Evolutionary conservation across 164 flowering plant species (phyloP).

Genomic region (Vitis amurensis): DNA sequence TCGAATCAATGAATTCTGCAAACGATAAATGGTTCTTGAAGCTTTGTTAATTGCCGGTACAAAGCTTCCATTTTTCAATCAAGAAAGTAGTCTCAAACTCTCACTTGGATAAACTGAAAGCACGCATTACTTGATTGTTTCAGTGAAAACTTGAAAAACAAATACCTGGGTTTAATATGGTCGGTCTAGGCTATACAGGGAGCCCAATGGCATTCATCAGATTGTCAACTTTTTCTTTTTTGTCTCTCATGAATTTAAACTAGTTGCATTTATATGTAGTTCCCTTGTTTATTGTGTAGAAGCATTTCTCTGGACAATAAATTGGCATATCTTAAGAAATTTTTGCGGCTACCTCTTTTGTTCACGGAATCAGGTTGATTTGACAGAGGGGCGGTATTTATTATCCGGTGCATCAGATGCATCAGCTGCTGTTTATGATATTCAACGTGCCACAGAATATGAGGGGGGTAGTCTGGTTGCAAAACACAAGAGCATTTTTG

Average conservation of each 20-base stretch:
- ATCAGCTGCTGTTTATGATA: slow-evolving; percentile 80
- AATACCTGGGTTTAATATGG: too few species aligned
- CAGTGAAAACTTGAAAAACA: too few species aligned
- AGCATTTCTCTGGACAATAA: background rate
- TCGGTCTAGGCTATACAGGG: too few species aligned
- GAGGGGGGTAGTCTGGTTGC: slow-evolving; percentile 66
- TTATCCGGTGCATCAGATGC: slow-evolving; percentile 90
- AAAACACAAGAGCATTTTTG: slow-evolving; percentile 58
- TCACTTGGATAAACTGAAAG: too few species aligned
- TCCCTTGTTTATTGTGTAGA: background rate
- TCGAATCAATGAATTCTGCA: too few species aligned
- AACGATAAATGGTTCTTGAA: too few species aligned
- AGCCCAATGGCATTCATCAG: too few species aligned
- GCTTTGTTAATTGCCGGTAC: too few species aligned
- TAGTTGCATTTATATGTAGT: background rate
- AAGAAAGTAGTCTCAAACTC: too few species aligned
- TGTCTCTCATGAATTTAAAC: background rate
- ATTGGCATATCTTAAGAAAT: background rate
- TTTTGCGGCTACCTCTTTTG: slow-evolving; percentile 20
- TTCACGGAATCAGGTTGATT: slow-evolving; percentile 77
- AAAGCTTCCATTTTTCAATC: too few species aligned
- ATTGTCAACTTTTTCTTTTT: too few species aligned
- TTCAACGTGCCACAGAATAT: slow-evolving; percentile 59
- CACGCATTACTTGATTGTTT: too few species aligned
- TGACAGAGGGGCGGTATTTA: slow-evolving; percentile 87